Evolutionary conservation across 129 eudicot species (phyloP).

Genomic region (Pittosporum tobira): DNA sequence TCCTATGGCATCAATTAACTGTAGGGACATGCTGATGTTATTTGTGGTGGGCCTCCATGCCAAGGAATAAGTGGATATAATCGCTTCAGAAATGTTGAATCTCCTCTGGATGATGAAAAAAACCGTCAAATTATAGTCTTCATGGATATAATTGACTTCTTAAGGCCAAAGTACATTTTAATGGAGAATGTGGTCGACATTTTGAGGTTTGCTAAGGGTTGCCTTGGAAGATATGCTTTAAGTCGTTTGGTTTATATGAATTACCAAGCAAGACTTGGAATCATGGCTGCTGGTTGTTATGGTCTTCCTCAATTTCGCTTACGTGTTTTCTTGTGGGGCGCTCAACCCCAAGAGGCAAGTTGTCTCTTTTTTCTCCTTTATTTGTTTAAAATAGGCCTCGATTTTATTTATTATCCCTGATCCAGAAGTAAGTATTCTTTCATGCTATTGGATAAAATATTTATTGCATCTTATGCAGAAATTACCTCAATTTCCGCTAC

Average conservation of each 20-base stretch:
- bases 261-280: conserved; percentile 48
- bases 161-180: conserved; percentile 38
- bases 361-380: neutral
- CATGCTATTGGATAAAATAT: neutral
- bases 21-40: conserved; percentile 50
- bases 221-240: conserved; percentile 54
- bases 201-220: conserved; percentile 46
- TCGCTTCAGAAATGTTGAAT: conserved; percentile 44
- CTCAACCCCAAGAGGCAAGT: conserved; percentile 46
- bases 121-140: conserved; percentile 45
- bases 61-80: conserved; percentile 55
- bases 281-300: conserved; percentile 54
- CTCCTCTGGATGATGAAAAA: conserved; percentile 51
- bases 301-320: conserved; percentile 54
- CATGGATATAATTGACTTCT: conserved; percentile 41
- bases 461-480: conserved; percentile 23
- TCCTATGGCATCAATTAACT: conserved; percentile 3
- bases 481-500: conserved; percentile 66
- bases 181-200: conserved; percentile 54
- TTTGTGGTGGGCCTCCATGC: conserved; percentile 58
- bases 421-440: no score
- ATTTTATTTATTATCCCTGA: no score
- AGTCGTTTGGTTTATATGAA: conserved; percentile 34
- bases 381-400: neutral
- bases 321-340: conserved; percentile 55